phyloP scores from a whole-genome alignment of 305 asterid species.

The Solanum chacoense region DNA sequence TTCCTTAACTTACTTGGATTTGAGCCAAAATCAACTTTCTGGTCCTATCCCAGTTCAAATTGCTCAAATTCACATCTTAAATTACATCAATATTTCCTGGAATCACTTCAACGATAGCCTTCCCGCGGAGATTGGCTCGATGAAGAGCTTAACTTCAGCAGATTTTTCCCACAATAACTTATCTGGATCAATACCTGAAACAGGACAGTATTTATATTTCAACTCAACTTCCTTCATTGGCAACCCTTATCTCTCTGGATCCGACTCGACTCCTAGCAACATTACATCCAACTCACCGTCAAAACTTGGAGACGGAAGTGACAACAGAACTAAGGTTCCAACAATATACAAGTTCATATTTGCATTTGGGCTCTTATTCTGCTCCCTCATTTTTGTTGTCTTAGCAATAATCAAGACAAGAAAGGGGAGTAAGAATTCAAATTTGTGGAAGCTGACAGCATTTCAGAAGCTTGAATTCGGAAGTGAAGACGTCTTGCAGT shows the following conservation, averaged over 20 bases:
- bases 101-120: constrained; percentile 28
- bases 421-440: constrained; percentile 6
- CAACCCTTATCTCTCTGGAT: constrained; percentile 31
- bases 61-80: constrained; percentile 27
- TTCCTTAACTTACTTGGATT: constrained; percentile 35
- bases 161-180: constrained; percentile 37
- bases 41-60: constrained; percentile 27
- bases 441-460: constrained; percentile 30
- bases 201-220: constrained; percentile 27
- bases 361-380: constrained; percentile 24
- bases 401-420: constrained; percentile 29
- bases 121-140: constrained; percentile 24
- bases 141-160: constrained; percentile 38
- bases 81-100: constrained; percentile 35
- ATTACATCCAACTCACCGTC: constrained; percentile 4
- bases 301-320: background rate
- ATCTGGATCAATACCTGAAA: constrained; percentile 33
- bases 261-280: constrained; percentile 14
- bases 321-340: constrained; percentile 19
- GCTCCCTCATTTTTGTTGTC: constrained; percentile 22
- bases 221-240: constrained; percentile 29
- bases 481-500: constrained; percentile 24
- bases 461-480: constrained; percentile 31
- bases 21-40: constrained; percentile 31
- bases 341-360: constrained; percentile 32